Evolutionary conservation across 129 eudicot genomes (phyloP), one percentile per base, ranked within the genome.

Genomic region (Cynara cardunculus): DNA sequence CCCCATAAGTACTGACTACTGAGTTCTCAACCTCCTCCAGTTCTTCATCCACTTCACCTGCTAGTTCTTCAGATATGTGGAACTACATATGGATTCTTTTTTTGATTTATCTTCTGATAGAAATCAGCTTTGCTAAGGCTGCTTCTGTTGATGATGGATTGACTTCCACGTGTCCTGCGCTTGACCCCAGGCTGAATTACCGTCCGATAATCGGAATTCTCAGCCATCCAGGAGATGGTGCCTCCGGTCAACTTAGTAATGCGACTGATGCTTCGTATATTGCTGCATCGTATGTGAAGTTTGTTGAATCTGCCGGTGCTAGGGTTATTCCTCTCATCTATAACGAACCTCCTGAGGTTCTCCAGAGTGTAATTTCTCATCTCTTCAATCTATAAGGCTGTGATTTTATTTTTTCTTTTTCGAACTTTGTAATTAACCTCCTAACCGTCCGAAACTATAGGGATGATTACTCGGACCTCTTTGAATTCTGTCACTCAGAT

Each of bases 241-340:
- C 96, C 66, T 95, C 99, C 44, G 99, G 99, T 16, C 79, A 93
- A 0, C 94, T 92, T 18, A 88, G 56, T 30, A 92, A 92, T 69
- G 90, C 88, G 7, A 81, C 94, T 10, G 72, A 86, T 72, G 97
- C 90, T 6, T 95, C 99, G 16, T 92, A 89, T 67, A 90, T 95
- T 39, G 97, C 97, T 35, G 97, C 99, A 6, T 92, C 97, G 1
- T 95, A 95, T 81, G 99, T 95, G 4, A 95, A 95, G 83, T 95
- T 95, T 77, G 94, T 89, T 24, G 99, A 95, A 80, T 79, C 97
- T 1, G 97, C 97, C 41, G 99, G 99, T 9, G 99, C 99, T 71
- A 92, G 97, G 85, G 99, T 95, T 74, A 86, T 95, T 85, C 99
- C 99, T 34, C 86, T 95, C 7, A 84, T 95, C 21, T 92, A 84